Conservation (phyloP, 1,139 yeast species). For the Yamadazyma dushanensis region DNA sequence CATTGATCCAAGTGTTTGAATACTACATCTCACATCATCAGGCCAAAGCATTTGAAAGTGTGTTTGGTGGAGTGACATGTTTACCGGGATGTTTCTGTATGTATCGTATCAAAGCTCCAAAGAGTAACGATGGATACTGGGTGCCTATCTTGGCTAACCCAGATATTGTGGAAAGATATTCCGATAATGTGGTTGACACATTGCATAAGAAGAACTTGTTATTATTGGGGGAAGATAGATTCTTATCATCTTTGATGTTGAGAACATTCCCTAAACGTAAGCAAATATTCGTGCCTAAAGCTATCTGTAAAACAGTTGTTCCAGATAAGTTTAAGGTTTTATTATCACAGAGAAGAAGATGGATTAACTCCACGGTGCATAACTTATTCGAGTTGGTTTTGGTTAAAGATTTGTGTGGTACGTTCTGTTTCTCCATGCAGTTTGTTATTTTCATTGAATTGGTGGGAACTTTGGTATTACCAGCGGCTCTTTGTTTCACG, state of each 20-base stretch:
- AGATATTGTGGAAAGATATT: slow-evolving; percentile 91
- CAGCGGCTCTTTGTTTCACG: slow-evolving; percentile 89
- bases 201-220: slow-evolving; percentile 87
- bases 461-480: slow-evolving; percentile 87
- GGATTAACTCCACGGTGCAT: slow-evolving; percentile 98
- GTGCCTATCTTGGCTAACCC: slow-evolving; percentile 96
- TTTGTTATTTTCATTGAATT: slow-evolving; percentile 86
- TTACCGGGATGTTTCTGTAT: slow-evolving; percentile 97
- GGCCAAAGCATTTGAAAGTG: slow-evolving; percentile 93
- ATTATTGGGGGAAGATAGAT: slow-evolving; percentile 92
- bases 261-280: slow-evolving; percentile 91
- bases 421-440: slow-evolving; percentile 97
- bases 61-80: slow-evolving; percentile 96
- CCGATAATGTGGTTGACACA: slow-evolving; percentile 85
- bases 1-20: slow-evolving; percentile 94
- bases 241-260: slow-evolving; percentile 83
- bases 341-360: slow-evolving; percentile 93
- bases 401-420: slow-evolving; percentile 92
- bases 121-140: slow-evolving; percentile 90
- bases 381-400: slow-evolving; percentile 87
- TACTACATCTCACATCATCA: slow-evolving; percentile 96
- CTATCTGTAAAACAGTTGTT: slow-evolving; percentile 91
- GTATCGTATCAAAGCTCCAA: slow-evolving; percentile 93
- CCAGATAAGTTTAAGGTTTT: slow-evolving; percentile 81
- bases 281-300: slow-evolving; percentile 91